phyloP scores from a whole-genome alignment of 495 filamentous ascomycete genomes.

The Oidiodendron maius region DNA sequence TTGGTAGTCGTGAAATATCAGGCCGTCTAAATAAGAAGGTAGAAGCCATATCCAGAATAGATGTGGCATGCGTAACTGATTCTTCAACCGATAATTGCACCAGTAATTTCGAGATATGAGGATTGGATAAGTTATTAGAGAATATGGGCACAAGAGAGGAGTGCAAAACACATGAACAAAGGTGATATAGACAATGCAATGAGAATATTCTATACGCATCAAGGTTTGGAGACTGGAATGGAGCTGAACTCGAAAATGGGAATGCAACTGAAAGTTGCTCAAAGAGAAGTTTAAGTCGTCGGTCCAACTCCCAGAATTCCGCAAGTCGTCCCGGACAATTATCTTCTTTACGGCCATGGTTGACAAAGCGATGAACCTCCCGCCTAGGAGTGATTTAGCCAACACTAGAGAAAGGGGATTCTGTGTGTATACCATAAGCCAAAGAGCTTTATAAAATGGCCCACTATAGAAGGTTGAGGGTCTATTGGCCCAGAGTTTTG shows the following conservation, averaged over 20 bases:
- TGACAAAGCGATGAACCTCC: constrained; percentile 10
- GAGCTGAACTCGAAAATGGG: neutral
- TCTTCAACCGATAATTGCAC: constrained; percentile 8
- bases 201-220: constrained; percentile 4
- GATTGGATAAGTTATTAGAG: constrained; percentile 1
- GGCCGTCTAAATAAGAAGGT: constrained; percentile 4
- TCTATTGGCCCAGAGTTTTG: neutral
- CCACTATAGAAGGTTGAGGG: neutral
- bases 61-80: constrained; percentile 4
- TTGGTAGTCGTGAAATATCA: constrained; percentile 8
- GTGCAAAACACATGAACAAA: constrained; percentile 11
- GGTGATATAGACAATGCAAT: constrained; percentile 8
- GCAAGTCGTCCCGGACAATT: constrained; percentile 3
- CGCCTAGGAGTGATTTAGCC: constrained; percentile 5
- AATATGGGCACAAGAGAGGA: constrained; percentile 13
- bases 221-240: neutral
- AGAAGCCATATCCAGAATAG: constrained; percentile 13
- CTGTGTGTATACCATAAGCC: constrained; percentile 11
- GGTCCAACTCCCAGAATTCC: constrained; percentile 2
- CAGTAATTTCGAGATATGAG: constrained; percentile 7
- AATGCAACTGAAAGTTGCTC: constrained; percentile 2
- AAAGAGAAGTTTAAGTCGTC: constrained; percentile 1
- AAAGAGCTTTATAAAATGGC: constrained; percentile 8
- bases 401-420: neutral
- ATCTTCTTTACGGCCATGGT: neutral